phyloP scores from a whole-genome alignment of 129 eudicot genomes.

The Tagetes erecta region DNA sequence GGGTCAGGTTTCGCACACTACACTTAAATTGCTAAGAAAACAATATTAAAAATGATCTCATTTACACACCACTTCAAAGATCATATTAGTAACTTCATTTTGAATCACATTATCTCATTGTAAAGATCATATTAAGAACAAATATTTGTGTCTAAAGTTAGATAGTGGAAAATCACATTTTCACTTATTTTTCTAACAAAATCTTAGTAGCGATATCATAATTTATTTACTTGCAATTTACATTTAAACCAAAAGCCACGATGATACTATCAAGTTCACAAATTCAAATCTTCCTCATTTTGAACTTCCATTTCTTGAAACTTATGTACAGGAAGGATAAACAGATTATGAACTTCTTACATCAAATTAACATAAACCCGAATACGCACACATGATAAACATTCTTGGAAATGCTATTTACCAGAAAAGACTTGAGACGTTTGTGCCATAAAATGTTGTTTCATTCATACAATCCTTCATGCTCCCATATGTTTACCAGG shows the following conservation, averaged over 20 bases:
- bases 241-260: not conserved
- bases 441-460: conserved; percentile 9
- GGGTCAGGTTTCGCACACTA: too few relatives aligned
- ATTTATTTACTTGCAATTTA: conserved; percentile 8
- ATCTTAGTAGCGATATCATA: too few relatives aligned
- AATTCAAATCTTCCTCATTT: not conserved
- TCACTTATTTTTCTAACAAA: too few relatives aligned
- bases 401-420: conserved; percentile 16
- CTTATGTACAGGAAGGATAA: conserved; percentile 6
- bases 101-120: too few relatives aligned
- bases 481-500: conserved; percentile 64
- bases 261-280: conserved; percentile 7
- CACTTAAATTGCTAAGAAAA: too few relatives aligned
- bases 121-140: too few relatives aligned
- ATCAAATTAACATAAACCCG: not conserved
- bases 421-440: not conserved
- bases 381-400: conserved; percentile 4
- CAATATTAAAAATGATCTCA: too few relatives aligned
- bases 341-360: conserved; percentile 4
- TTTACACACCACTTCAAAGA: too few relatives aligned
- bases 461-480: conserved; percentile 54
- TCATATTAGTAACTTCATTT: too few relatives aligned
- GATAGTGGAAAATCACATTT: too few relatives aligned
- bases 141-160: too few relatives aligned
- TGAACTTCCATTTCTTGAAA: conserved; percentile 10